These are phyloP conservation scores for Naganishia albida DNA, from an alignment of 1,284 basidiomycete species.

Conservation along the genomic window DNA sequence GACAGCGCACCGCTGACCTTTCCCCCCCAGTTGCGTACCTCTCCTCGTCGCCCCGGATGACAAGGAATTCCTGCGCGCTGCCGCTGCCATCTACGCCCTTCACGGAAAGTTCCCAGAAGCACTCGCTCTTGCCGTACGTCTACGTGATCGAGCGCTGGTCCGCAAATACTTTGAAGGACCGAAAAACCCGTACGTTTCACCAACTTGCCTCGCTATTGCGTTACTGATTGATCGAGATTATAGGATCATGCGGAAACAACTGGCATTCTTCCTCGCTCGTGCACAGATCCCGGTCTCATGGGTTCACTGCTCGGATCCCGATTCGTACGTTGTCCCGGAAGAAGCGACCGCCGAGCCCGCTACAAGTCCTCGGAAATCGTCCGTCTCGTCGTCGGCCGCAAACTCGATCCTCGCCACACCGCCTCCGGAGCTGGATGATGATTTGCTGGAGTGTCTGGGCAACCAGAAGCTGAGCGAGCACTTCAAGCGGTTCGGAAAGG, in stretches of 20 bases:
- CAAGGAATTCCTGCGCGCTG: conserved; percentile 82
- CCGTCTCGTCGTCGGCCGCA: conserved; percentile 6
- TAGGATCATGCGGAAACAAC: conserved; percentile 92
- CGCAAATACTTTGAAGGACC: conserved; percentile 80
- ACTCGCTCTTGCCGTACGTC: conserved; percentile 79
- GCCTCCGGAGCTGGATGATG: conserved; percentile 71
- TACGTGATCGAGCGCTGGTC: conserved; percentile 80
- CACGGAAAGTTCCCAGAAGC: conserved; percentile 90
- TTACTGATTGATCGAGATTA: conserved; percentile 7
- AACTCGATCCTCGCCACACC: conserved; percentile 37
- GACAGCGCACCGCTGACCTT: neutral
- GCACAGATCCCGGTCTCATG: conserved; percentile 90
- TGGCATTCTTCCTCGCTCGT: conserved; percentile 90
- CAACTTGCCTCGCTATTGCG: neutral
- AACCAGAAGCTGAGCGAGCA: conserved; percentile 79
- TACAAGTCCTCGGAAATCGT: conserved; percentile 48
- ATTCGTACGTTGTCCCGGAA: conserved; percentile 49
- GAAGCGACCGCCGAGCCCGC: conserved; percentile 54
- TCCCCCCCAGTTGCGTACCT: conserved; percentile 70
- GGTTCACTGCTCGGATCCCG: conserved; percentile 61
- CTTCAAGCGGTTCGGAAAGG: conserved; percentile 92
- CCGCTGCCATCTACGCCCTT: conserved; percentile 86
- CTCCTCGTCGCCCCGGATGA: conserved; percentile 94
- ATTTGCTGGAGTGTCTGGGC: conserved; percentile 79
- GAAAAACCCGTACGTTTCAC: conserved; percentile 71